These are phyloP conservation scores for Globisporangium sylvaticum DNA, from an alignment of 352 stramenopile genomes.

Conservation along the genomic window DNA sequence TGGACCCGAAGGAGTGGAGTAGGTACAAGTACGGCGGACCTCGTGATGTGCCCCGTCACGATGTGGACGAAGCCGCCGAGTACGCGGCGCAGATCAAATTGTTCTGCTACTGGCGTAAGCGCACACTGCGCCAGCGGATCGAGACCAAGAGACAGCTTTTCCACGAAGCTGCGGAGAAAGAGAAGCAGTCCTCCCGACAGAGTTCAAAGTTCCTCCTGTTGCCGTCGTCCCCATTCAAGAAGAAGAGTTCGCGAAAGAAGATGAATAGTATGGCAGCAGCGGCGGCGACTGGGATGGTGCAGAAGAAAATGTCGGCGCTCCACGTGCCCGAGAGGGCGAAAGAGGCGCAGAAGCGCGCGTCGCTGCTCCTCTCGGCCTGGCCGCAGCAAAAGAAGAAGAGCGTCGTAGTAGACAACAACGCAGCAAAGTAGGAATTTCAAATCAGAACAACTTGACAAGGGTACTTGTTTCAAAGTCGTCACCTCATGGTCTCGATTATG, in stretches of 20 bases:
- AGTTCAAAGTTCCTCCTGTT: neutral
- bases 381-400: neutral
- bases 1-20: constrained; percentile 62
- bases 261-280: neutral
- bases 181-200: neutral
- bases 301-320: neutral
- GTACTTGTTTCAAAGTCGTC: neutral
- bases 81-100: constrained; percentile 48
- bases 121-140: constrained; percentile 36
- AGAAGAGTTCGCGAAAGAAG: neutral
- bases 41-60: constrained; percentile 33
- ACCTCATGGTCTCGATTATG: no score
- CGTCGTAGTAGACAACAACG: neutral
- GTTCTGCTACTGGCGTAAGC: constrained; percentile 47
- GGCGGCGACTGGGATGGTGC: neutral
- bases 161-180: constrained; percentile 21
- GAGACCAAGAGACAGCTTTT: constrained; percentile 29
- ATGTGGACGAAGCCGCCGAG: constrained; percentile 49
- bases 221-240: neutral
- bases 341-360: constrained; percentile 2
- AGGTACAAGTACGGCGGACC: constrained; percentile 50
- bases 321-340: neutral
- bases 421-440: neutral
- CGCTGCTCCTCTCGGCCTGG: neutral
- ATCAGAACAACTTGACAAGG: neutral